phyloP scores from a whole-genome alignment of 2,329 filamentous ascomycete species.

The Aureobasidium sp. region DNA sequence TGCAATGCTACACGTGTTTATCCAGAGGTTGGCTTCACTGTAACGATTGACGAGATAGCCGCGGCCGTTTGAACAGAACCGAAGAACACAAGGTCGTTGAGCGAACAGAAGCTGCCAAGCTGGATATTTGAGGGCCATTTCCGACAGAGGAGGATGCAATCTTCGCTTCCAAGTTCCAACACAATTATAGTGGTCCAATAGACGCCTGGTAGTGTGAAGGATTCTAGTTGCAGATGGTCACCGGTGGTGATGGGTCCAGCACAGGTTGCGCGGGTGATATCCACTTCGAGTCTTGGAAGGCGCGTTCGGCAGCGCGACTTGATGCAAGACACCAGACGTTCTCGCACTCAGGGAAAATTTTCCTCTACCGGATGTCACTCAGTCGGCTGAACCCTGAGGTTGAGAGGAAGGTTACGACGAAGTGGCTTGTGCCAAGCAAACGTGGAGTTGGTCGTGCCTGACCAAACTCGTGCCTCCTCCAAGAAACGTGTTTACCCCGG shows the following conservation, averaged over 20 bases:
- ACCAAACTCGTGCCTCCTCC: background rate
- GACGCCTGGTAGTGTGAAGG: background rate
- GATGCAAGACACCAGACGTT: background rate
- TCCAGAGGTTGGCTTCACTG: background rate
- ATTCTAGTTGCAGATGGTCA: background rate
- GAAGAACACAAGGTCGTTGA: slow-evolving; percentile 10
- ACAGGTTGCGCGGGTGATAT: slow-evolving; percentile 1
- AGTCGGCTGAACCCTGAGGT: background rate
- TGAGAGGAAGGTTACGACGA: slow-evolving; percentile 4
- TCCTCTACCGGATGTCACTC: background rate
- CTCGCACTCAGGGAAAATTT: background rate
- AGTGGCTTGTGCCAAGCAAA: slow-evolving; percentile 11
- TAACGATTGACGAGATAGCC: background rate
- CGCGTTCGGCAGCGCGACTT: background rate
- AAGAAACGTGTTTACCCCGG: background rate
- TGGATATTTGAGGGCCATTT: background rate
- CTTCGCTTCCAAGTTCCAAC: background rate
- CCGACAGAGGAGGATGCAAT: background rate
- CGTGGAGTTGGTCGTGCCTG: background rate
- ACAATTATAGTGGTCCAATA: background rate
- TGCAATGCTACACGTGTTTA: slow-evolving; percentile 2
- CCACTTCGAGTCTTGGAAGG: background rate
- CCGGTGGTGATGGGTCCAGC: background rate
- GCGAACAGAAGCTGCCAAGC: slow-evolving; percentile 1
- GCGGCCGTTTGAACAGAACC: background rate